These are phyloP conservation scores for Brassica juncea DNA, from an alignment of 345 rosid genomes.

Conservation along the genomic window DNA sequence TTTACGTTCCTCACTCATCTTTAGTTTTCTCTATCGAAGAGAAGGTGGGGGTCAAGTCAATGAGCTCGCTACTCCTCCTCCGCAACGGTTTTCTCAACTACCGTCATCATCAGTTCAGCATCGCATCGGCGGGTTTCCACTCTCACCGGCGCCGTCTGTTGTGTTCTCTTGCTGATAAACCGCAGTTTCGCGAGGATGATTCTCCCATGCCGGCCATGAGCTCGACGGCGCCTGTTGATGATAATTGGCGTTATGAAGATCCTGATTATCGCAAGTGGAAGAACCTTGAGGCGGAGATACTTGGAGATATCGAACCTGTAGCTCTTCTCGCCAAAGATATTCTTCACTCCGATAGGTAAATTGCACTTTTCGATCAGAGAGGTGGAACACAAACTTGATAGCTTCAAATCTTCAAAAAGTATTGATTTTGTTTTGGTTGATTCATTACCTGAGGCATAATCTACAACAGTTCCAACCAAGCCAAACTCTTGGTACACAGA, in stretches of 20 bases:
- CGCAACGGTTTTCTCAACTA: slow-evolving; percentile 39
- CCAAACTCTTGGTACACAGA: background rate
- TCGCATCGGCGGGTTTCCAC: background rate
- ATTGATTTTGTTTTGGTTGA: no score
- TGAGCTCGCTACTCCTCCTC: slow-evolving; percentile 57
- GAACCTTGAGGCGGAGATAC: slow-evolving; percentile 61
- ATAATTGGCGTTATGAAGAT: slow-evolving; percentile 49
- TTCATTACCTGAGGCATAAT: background rate
- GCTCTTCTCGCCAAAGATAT: background rate
- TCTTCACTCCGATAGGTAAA: background rate
- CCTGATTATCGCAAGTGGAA: slow-evolving; percentile 82
- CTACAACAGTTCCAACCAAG: background rate
- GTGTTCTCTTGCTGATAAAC: slow-evolving; percentile 43
- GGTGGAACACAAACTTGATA: background rate
- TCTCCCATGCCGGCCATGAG: slow-evolving; percentile 16
- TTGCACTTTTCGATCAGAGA: background rate
- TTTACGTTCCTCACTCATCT: background rate
- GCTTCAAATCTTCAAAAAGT: no score
- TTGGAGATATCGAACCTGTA: background rate
- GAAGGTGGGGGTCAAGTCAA: slow-evolving; percentile 11
- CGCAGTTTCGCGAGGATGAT: slow-evolving; percentile 44
- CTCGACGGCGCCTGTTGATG: slow-evolving; percentile 28
- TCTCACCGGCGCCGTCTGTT: background rate
- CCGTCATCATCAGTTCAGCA: slow-evolving; percentile 15
- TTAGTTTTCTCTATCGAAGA: background rate